Evolutionary conservation across 345 rosid species (phyloP).

Genomic region (Melastoma malabathricum): DNA sequence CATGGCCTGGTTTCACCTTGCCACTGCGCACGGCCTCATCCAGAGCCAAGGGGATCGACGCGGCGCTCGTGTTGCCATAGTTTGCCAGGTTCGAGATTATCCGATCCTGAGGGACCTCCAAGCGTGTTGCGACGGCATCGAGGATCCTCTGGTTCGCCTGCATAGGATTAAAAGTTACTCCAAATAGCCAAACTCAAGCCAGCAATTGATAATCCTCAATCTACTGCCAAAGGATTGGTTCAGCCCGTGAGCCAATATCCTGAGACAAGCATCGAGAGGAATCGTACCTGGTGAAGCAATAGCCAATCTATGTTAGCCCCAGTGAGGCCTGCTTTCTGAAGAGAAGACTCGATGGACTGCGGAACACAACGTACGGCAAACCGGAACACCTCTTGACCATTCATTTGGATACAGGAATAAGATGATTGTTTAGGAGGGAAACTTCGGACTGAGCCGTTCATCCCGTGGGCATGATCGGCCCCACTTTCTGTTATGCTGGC

Average conservation of each 20-base stretch:
- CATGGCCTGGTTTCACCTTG: constrained; percentile 67
- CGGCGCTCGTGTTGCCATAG: constrained; percentile 89
- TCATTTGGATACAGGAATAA: constrained; percentile 68
- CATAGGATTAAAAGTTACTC: constrained; percentile 6
- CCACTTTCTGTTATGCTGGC: constrained; percentile 31
- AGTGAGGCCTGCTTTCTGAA: constrained; percentile 63
- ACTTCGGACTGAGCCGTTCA: constrained; percentile 47
- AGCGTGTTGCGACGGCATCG: constrained; percentile 73
- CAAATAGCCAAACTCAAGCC: too few species aligned
- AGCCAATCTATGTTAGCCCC: constrained; percentile 75
- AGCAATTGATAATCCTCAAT: too few species aligned
- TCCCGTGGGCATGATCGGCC: constrained; percentile 27
- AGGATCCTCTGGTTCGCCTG: constrained; percentile 98
- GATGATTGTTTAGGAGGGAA: constrained; percentile 54
- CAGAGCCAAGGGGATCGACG: constrained; percentile 84
- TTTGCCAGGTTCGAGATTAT: constrained; percentile 76
- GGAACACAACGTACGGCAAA: constrained; percentile 83
- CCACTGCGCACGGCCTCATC: constrained; percentile 89
- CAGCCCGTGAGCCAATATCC: neutral
- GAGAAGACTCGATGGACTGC: constrained; percentile 63
- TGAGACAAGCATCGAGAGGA: neutral
- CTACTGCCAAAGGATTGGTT: neutral
- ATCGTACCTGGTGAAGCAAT: constrained; percentile 83
- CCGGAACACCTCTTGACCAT: constrained; percentile 88
- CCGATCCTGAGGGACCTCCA: constrained; percentile 62